Base-by-base conservation (phyloP, 2,329 filamentous ascomycete species). In the Pestalotiopsis sp. region DNA sequence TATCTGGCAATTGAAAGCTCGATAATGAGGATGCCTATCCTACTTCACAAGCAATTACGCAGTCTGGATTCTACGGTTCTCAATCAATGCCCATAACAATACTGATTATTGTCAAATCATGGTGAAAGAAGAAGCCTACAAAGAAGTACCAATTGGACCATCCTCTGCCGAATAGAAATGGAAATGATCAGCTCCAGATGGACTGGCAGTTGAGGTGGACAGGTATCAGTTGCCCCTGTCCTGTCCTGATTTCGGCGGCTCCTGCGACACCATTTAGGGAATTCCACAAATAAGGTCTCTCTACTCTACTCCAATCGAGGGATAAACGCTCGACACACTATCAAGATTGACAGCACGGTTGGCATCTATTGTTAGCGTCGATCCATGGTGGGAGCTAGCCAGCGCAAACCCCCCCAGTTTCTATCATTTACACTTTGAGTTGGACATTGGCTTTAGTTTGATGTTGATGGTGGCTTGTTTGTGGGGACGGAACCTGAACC, bases 291-390 rank as follows among this genome's bases (percentile, higher is more conserved):
- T 52, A 52, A 20, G 45, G 45, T n/a, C 45, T 52, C 45, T 52
- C 7, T 36, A 36, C 31, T 36, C 31, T 36, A 36, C 31, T 36
- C 31, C 31, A 36, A 52, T 52, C 64, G 56, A 45, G 57, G 23
- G 23, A 36, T 13, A 36, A n/a, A 59, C 57, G 20, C 20, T 20
- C 17, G n/a, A 58, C 52, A 60, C 61, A 49, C 60, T 68, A 67
- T 57, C 61, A 62, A 68, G 67, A 65, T 65, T 36, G 67, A 68
- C 63, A 62, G 67, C 67, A 68, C 65, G 59, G 56, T 56, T 61
- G 67, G 67, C 67, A 68, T 65, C 31, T 61, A 38, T 56, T 60
- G 36, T 58, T 68, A 68, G 67, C 63, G 67, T 41, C 67, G 67
- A 68, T 68, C 61, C 61, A 60, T 38, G 67, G 61, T 64, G 41